Conservation (phyloP, 2,329 filamentous ascomycete genomes). For the Alternaria arborescens region DNA sequence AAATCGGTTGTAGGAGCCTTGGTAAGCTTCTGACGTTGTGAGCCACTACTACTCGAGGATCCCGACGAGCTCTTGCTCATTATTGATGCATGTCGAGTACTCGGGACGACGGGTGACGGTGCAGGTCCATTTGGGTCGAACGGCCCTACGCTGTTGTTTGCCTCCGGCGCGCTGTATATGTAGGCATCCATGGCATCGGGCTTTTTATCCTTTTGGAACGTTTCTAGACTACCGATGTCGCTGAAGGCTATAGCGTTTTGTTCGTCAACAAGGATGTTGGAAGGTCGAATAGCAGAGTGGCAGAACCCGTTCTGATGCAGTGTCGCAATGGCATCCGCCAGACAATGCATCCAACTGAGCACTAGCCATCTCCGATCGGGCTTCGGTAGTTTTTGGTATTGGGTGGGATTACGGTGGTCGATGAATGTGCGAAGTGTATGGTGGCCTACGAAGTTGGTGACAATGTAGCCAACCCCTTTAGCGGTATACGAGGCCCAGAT, state of each 20-base stretch:
- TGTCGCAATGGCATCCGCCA: slow-evolving; percentile 72
- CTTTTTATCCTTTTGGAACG: slow-evolving; percentile 62
- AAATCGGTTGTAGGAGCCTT: slow-evolving; percentile 47
- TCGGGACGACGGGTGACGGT: slow-evolving; percentile 25
- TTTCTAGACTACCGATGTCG: slow-evolving; percentile 62
- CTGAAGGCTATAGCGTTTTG: slow-evolving; percentile 73
- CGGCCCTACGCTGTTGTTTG: slow-evolving; percentile 43
- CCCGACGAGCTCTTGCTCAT: slow-evolving; percentile 49
- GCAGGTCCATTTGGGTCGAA: slow-evolving; percentile 22
- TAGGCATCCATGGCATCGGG: slow-evolving; percentile 73
- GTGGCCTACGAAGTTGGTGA: slow-evolving; percentile 73
- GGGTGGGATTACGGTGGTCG: slow-evolving; percentile 65
- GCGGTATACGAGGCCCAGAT: slow-evolving; percentile 76
- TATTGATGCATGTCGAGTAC: slow-evolving; percentile 40
- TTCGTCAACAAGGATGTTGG: slow-evolving; percentile 72
- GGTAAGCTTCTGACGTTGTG: slow-evolving; percentile 46
- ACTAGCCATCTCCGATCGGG: slow-evolving; percentile 66
- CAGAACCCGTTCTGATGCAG: slow-evolving; percentile 70
- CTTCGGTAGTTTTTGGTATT: slow-evolving; percentile 70
- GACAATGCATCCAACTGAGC: slow-evolving; percentile 78
- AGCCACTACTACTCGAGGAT: slow-evolving; percentile 42
- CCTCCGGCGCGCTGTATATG: slow-evolving; percentile 76
- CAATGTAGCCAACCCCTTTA: slow-evolving; percentile 68
- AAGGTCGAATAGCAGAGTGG: slow-evolving; percentile 75
- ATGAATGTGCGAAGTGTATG: slow-evolving; percentile 74